A percentile compares a stretch with the other conserved stretches of the same genome.
These are phyloP conservation scores for Panicum hallii DNA, from an alignment of 202 grass and related monocot species.

Conservation along the genomic window DNA sequence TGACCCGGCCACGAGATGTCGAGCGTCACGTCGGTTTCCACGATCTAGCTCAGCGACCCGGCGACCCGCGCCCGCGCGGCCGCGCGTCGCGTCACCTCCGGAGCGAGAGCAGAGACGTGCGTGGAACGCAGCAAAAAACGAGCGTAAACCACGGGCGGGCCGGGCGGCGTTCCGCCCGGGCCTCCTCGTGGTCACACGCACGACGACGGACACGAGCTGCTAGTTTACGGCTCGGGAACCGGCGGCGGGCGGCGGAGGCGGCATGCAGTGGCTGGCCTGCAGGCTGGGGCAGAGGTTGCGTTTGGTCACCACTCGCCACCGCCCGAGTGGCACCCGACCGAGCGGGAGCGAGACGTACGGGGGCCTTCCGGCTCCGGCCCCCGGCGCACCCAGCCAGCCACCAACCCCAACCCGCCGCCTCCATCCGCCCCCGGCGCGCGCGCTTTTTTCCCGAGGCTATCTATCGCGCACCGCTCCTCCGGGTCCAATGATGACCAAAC, in stretches of 20 bases:
- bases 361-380: no score
- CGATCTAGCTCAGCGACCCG: slow-evolving; percentile 9
- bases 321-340: not conserved
- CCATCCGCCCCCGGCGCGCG: no score
- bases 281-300: slow-evolving; percentile 2
- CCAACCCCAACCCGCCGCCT: no score
- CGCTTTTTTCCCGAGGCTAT: no score
- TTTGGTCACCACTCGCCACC: slow-evolving; percentile 31
- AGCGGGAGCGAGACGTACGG: no score
- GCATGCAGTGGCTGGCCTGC: not conserved
- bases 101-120: not conserved
- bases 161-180: not conserved
- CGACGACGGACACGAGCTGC: not conserved
- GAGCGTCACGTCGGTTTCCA: not conserved
- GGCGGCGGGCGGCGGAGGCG: not conserved
- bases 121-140: not conserved
- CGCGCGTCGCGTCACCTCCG: not conserved
- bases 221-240: not conserved
- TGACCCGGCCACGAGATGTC: not conserved
- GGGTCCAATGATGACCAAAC: not conserved
- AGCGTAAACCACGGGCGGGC: not conserved
- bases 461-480: not conserved
- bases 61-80: not conserved
- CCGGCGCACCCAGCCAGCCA: no score
- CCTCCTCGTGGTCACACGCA: no score